Percentiles rank a stretch among this genome's conserved stretches.
These are phyloP conservation scores for Macadamia integrifolia DNA, from an alignment of 164 flowering plant species.

Conservation along the genomic window DNA sequence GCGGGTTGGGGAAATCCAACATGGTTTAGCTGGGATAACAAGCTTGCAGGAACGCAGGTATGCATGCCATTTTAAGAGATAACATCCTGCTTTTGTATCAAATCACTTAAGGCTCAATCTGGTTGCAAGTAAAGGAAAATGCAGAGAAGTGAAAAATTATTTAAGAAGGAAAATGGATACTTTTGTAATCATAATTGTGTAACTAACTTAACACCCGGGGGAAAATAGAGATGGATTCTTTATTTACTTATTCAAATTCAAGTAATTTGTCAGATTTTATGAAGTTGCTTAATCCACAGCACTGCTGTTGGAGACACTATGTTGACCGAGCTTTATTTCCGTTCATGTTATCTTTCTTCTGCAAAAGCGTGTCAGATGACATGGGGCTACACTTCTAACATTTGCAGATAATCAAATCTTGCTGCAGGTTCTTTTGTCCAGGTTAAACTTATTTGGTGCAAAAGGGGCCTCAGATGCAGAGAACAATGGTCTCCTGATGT, in stretches of 20 bases:
- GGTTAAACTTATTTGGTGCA: constrained; percentile 61
- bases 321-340: neutral
- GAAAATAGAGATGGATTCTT: no score
- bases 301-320: neutral
- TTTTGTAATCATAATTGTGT: no score
- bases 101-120: no score
- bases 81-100: no score
- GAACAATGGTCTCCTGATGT: constrained; percentile 42
- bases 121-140: no score
- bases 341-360: neutral
- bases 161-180: no score
- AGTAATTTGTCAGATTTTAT: no score
- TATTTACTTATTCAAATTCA: no score
- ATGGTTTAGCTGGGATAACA: constrained; percentile 98
- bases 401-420: constrained; percentile 11
- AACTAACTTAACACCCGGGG: no score
- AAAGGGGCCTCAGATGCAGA: constrained; percentile 25
- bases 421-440: constrained; percentile 75
- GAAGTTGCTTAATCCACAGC: neutral
- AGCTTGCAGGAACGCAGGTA: constrained; percentile 94
- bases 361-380: constrained; percentile 1
- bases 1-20: constrained; percentile 68
- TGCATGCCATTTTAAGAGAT: no score
- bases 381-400: neutral
- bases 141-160: no score